Base-by-base conservation (phyloP, 2,329 filamentous ascomycete species). In the Scleromitrula shiraiana region DNA sequence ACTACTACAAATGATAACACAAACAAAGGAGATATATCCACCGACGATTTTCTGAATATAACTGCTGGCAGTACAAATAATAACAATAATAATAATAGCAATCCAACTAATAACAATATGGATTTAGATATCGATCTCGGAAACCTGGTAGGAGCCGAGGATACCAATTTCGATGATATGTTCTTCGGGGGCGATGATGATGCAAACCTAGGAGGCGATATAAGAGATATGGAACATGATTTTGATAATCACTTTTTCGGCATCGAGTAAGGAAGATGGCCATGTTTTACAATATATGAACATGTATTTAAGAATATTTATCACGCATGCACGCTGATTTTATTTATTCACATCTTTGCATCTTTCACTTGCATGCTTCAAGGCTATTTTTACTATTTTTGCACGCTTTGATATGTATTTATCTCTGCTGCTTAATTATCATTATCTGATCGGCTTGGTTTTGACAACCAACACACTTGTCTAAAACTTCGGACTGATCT, bases 61-160 rank as follows among this genome's bases (percentile, higher is more conserved):
- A 23, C 15, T 32, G n/a, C 19, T 29, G 17, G 29, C 38, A 24
- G 17, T 26, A 17, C 22, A 32, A 35, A 12, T n/a, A n/a, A 20
- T 22, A 32, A 26, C 20, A 40, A 36, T 29, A 22, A 24, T 7
- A 41, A 39, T 15, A 30, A 40, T 10, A 42, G 15, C 27, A 46
- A 46, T 14, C 9, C 30, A 17, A 33, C 30, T 20, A 50, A 47
- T 44, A 50, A 44, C 36, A 41, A 46, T 17, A 56, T 59, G 15
- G 52, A 47, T n/a, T 58, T 63, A 42, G 77, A 77, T 14, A 71
- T 77, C 0, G 73, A 79, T 52, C 73, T 78, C 53, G 67, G 76
- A 61, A 68, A 68, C 10, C 68, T 76, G 63, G 68, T 68, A 24
- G 59, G 56, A 17, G 59, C 50, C 14, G 57, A 58, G 10, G 57